A percentile compares a stretch with the other conserved stretches of the same genome.
Conservation (phyloP, 1,284 basidiomycete genomes). For the Blastosporella zonata region DNA sequence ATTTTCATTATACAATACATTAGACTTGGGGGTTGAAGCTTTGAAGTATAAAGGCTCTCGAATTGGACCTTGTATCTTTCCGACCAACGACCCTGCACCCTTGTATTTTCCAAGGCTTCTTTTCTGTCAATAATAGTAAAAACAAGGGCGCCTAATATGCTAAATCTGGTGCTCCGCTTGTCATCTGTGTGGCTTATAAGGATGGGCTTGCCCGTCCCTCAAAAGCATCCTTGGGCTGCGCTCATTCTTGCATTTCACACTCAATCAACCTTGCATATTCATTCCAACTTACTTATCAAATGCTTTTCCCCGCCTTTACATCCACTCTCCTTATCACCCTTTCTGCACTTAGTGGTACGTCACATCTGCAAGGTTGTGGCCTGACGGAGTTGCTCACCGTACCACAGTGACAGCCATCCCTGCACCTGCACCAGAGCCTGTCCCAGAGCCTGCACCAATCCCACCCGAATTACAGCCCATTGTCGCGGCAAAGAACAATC, state of each 20-base stretch:
- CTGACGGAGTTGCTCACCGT: background rate
- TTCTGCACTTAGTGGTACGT: conserved; percentile 6
- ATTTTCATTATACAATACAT: too few relatives aligned
- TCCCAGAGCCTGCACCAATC: conserved; percentile 13
- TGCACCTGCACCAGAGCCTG: background rate
- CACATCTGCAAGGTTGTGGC: background rate
- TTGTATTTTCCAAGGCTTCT: conserved; percentile 11
- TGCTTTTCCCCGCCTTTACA: conserved; percentile 5
- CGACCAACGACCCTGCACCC: background rate
- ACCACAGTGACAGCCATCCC: conserved; percentile 5
- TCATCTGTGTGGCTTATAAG: conserved; percentile 4
- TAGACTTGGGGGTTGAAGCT: too few relatives aligned
- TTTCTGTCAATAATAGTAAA: background rate
- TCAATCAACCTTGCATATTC: background rate
- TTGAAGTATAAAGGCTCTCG: too few relatives aligned
- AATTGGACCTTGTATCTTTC: background rate
- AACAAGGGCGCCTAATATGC: conserved; percentile 4
- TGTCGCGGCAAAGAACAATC: conserved; percentile 16
- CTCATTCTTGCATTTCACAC: background rate
- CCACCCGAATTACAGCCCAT: conserved; percentile 15
- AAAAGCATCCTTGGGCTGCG: conserved; percentile 2
- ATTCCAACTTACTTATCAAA: conserved; percentile 1
- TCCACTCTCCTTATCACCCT: conserved; percentile 3
- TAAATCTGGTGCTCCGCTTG: conserved; percentile 8
- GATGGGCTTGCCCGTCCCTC: background rate